Evolutionary conservation across 371 early-diverging fungal genomes (phyloP), one percentile per base, ranked within the genome.

Genomic region (Astathelohania contejeani): DNA sequence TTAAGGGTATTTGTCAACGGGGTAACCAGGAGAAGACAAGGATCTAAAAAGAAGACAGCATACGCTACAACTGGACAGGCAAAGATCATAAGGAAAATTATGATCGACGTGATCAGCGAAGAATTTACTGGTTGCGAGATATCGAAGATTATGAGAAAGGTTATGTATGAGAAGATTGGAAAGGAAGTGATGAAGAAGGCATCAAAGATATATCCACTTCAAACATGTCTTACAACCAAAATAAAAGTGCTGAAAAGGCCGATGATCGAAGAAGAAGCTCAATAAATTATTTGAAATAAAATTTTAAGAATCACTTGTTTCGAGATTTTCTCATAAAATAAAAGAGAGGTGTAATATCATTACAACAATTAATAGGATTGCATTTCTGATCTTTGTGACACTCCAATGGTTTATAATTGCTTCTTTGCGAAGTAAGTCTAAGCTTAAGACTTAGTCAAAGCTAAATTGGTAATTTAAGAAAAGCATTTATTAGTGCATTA

Each of bases 171-270:
- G 63, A 73, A 76, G 20, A 79, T 83, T 72, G 95, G 94, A 76
- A 84, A 80, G 76, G 83, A 87, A 72, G 91, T 98, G 61, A 90
- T 89, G 78, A 90, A 92, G 85, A 82, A 85, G 48, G 84, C 85
- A 78, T 83, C 86, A 72, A 78, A 81, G 68, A 93, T 98, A 80
- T 93, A 85, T 84, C 96, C 96, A 54, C 82, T 98, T 66, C 92
- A 93, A 79, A 87, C 89, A 81, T 87, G 87, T 73, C 84, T 80
- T 77, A 80, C 90, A 72, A 86, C 86, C 78, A 96, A 96, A 84
- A 92, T 90, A 76, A 98, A 98, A 87, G 88, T 96, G 72, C 79
- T 96, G 74, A 98, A 94, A 86, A 79, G 82, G 51, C 92, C 92
- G 78, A 87, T 87, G 78, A 80, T 80, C 70, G 88, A 90, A 4